A percentile compares a stretch with the other conserved stretches of the same genome.
These are phyloP conservation scores for Monascus ruber DNA, from an alignment of 2,329 filamentous ascomycete species.

Conservation along the genomic window DNA sequence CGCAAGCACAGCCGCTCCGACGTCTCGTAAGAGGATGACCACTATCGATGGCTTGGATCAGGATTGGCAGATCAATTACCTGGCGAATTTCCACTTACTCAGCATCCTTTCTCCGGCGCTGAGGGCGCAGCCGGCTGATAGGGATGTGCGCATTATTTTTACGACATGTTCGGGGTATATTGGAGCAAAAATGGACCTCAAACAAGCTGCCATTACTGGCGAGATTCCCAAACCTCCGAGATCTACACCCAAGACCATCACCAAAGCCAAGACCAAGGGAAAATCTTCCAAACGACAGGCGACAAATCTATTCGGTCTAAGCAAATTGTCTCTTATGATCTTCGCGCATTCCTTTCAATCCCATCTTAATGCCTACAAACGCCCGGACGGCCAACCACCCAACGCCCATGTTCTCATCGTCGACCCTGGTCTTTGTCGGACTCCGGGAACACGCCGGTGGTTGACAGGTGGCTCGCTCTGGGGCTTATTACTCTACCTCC, in stretches of 20 bases:
- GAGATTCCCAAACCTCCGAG: not conserved
- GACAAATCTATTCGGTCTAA: slow-evolving; percentile 47
- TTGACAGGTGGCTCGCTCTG: slow-evolving; percentile 72
- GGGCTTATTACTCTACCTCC: slow-evolving; percentile 65
- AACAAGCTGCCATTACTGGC: slow-evolving; percentile 6
- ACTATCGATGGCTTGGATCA: slow-evolving; percentile 75
- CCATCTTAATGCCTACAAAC: slow-evolving; percentile 71
- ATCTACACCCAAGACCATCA: not conserved
- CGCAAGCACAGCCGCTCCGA: slow-evolving; percentile 57
- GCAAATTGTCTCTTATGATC: slow-evolving; percentile 67
- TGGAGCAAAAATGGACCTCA: slow-evolving; percentile 52
- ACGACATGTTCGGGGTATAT: slow-evolving; percentile 84
- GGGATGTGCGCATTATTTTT: slow-evolving; percentile 81
- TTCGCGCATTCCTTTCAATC: slow-evolving; percentile 90
- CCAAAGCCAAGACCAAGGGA: slow-evolving; percentile 21
- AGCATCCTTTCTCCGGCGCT: slow-evolving; percentile 85
- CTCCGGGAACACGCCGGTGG: slow-evolving; percentile 79
- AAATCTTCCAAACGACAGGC: not conserved
- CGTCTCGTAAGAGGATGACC: slow-evolving; percentile 35
- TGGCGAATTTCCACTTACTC: slow-evolving; percentile 90
- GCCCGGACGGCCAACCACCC: slow-evolving; percentile 71
- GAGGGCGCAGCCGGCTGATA: slow-evolving; percentile 80
- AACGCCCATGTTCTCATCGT: slow-evolving; percentile 76
- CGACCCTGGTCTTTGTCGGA: slow-evolving; percentile 75
- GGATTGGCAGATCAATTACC: slow-evolving; percentile 89